Evolutionary conservation across 768 basidiomycete genomes (phyloP).

Genomic region (Trametes sanguinea): DNA sequence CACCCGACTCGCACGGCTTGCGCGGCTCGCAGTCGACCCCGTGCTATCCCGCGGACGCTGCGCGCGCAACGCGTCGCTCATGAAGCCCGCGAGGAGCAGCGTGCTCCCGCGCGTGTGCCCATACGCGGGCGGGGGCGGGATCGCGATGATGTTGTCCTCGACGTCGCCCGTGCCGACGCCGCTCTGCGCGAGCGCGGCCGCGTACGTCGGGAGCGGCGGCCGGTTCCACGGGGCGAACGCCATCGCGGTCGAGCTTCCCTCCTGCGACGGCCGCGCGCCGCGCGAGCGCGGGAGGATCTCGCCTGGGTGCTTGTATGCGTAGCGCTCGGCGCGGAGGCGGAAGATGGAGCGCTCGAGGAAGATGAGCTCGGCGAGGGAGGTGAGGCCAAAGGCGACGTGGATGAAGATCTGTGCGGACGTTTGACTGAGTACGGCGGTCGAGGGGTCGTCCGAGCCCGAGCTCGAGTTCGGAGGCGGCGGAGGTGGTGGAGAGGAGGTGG

Average conservation of each 20-base stretch:
- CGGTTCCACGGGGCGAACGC: conserved; percentile 66
- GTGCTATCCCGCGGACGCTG: conserved; percentile 35
- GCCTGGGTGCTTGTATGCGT: conserved; percentile 60
- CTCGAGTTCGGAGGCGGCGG: not conserved
- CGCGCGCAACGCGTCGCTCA: conserved; percentile 50
- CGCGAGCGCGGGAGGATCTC: conserved; percentile 43
- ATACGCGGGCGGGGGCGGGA: conserved; percentile 74
- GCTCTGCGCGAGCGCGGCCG: conserved; percentile 65
- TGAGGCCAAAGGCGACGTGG: conserved; percentile 62
- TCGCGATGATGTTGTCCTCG: conserved; percentile 68
- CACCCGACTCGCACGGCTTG: too few relatives aligned
- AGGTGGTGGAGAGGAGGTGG: not conserved
- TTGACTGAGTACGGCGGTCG: not conserved
- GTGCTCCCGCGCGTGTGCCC: conserved; percentile 73
- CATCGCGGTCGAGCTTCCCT: conserved; percentile 18
- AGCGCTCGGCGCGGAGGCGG: conserved; percentile 68
- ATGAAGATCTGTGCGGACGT: conserved; percentile 47
- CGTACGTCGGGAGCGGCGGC: conserved; percentile 70
- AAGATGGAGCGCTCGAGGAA: conserved; percentile 66
- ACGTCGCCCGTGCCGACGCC: conserved; percentile 75
- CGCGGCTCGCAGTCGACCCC: conserved; percentile 26
- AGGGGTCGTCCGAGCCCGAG: not conserved
- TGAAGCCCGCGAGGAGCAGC: conserved; percentile 55
- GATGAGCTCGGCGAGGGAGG: conserved; percentile 52
- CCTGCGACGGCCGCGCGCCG: not conserved